phyloP scores from a whole-genome alignment of 1,284 basidiomycete genomes.

The Puccinia coronata region DNA sequence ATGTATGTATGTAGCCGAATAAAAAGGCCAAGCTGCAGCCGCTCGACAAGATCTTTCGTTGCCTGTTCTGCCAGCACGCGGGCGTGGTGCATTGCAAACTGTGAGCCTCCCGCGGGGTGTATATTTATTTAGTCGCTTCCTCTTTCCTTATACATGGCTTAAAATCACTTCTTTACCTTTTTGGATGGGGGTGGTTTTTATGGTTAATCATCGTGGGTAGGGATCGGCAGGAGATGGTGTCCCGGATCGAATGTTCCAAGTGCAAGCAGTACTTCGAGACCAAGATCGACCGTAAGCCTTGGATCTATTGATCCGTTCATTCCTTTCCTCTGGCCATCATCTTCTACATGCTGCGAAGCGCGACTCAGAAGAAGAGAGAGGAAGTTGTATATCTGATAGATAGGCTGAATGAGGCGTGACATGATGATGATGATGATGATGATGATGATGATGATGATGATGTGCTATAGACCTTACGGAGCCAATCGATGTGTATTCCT shows the following conservation, averaged over 20 bases:
- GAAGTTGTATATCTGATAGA: no score
- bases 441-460: not conserved
- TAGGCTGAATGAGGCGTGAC: no score
- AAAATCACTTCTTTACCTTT: not conserved
- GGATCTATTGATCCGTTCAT: no score
- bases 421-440: not conserved
- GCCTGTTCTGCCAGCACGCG: constrained; percentile 47
- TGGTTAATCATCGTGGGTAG: no score
- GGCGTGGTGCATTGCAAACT: constrained; percentile 49
- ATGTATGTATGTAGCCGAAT: constrained; percentile 28
- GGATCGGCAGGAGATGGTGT: constrained; percentile 49
- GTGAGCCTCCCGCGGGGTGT: constrained; percentile 27
- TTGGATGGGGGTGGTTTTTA: not conserved
- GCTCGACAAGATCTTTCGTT: constrained; percentile 46
- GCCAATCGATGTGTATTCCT: constrained; percentile 49
- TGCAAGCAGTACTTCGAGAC: constrained; percentile 48
- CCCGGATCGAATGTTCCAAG: constrained; percentile 43
- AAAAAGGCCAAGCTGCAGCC: constrained; percentile 46
- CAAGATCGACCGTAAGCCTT: constrained; percentile 40
- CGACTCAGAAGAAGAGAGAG: no score
- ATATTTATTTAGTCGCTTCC: not conserved
- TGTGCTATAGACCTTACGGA: constrained; percentile 30
- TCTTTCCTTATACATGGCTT: not conserved
- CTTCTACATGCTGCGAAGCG: no score
- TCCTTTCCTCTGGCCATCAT: no score